Base-by-base conservation (phyloP, 805 yeast species). In the Hyphopichia homilentoma region DNA sequence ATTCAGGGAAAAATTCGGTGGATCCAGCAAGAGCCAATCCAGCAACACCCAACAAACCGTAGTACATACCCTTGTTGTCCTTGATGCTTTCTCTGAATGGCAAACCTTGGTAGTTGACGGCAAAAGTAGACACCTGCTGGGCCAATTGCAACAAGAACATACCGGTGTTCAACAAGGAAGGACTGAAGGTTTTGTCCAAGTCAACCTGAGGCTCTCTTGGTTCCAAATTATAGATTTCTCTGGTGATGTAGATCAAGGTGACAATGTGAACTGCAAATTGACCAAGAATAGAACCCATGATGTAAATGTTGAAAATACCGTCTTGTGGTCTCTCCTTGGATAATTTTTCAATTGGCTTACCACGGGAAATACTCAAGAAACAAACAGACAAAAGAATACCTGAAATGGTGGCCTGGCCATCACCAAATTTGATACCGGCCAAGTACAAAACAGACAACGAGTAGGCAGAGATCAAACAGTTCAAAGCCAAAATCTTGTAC, bases 371-470 rank as follows among this genome's bases (percentile, higher is more conserved):
- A 32, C 95, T 85, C 59, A 88, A 73, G 78, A 93, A 93, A 70
- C 98, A 93, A 41, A 88, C 93, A 38, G 95, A 81, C 56, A 93
- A 71, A 50, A 93, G 72, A 43, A 93, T 58, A 40, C 98, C 98
- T n/a, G 96, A 85, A 33, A 84, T 82, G 13, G 97, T 90, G n/a
- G 95, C 87, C 69, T 93, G 98, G 20, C 87, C 94, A 62, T 93
- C 98, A 50, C 98, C 97, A 59, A 90, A 87, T 64, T 93, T 93
- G 52, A 93, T 94, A 63, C 98, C 98, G 9, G 97, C 97, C 50
- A 93, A 71, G 60, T 85, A 93, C 54, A 93, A 76, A 24, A 93
- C 96, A 26, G 96, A 85, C 50, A 90, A 71, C 2, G 97, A 88
- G 59, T 93, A 93, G 20, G 98, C 98, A 45, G 95, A 82, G 62